Evolutionary conservation across 139 green algal species (phyloP).

Genomic region (Chlorella sp.): DNA sequence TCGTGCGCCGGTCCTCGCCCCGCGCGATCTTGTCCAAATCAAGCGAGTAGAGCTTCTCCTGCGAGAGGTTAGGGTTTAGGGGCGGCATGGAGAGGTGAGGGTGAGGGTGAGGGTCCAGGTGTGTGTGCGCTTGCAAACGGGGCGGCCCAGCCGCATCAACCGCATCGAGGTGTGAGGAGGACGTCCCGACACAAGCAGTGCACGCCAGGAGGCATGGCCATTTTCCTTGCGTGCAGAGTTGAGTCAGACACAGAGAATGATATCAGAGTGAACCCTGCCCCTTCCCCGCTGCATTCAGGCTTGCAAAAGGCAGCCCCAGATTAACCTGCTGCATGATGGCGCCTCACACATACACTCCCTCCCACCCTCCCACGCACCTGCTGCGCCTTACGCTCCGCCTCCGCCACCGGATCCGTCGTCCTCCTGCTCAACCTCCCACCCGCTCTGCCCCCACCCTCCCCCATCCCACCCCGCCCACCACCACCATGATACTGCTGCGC

Average conservation of each 20-base stretch:
- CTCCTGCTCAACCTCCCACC: constrained; percentile 67
- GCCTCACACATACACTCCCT: neutral
- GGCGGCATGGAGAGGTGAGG: neutral
- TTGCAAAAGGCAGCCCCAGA: neutral
- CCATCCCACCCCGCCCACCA: neutral
- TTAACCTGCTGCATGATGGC: neutral
- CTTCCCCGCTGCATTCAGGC: too few relatives aligned
- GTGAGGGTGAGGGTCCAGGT: too few relatives aligned
- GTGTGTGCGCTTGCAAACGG: too few relatives aligned
- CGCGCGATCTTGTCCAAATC: constrained; percentile 59
- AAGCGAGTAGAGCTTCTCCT: constrained; percentile 80
- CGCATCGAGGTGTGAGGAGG: too few relatives aligned
- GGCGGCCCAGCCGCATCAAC: too few relatives aligned
- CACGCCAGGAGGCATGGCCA: too few relatives aligned
- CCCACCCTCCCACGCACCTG: constrained; percentile 15
- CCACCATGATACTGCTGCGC: too few relatives aligned
- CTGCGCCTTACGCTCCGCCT: constrained; percentile 69
- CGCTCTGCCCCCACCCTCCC: neutral
- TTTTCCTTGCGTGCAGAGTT: neutral
- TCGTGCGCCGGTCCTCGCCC: constrained; percentile 88
- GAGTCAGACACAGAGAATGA: neutral
- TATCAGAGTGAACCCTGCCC: too few relatives aligned
- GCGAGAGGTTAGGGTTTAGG: neutral
- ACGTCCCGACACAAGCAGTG: neutral
- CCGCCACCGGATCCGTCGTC: constrained; percentile 58